phyloP scores from a whole-genome alignment of 352 stramenopile genomes.

The Globisporangium paroecandrum region DNA sequence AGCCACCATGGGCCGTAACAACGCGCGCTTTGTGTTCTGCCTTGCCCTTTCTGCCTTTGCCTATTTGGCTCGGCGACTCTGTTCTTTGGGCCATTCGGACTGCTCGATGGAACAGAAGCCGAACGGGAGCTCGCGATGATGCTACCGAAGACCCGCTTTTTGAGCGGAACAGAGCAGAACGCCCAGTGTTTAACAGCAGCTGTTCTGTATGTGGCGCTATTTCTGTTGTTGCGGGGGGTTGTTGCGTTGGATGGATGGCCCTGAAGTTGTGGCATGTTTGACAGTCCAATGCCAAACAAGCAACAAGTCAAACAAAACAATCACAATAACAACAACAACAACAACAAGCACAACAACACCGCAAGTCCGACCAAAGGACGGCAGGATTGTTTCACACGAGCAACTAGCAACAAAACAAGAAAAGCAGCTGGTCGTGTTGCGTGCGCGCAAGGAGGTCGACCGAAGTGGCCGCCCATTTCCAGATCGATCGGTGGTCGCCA shows the following conservation, averaged over 20 bases:
- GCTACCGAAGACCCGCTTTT: background rate
- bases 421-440: background rate
- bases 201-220: too few species aligned
- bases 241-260: background rate
- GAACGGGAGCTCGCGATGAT: background rate
- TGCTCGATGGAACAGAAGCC: constrained; percentile 2
- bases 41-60: background rate
- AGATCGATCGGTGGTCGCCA: background rate
- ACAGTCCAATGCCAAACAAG: background rate
- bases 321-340: too few species aligned
- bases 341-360: too few species aligned
- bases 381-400: background rate
- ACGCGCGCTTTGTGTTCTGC: background rate
- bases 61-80: background rate
- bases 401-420: background rate
- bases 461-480: too few species aligned
- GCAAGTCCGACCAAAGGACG: background rate
- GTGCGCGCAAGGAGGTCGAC: background rate
- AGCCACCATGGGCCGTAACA: background rate
- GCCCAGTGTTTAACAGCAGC: background rate
- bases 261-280: background rate
- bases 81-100: background rate
- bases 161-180: background rate
- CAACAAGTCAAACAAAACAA: too few species aligned
- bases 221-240: background rate